Base-by-base conservation (phyloP, 2,329 filamentous ascomycete species). In the Penicillium hesseltinei region DNA sequence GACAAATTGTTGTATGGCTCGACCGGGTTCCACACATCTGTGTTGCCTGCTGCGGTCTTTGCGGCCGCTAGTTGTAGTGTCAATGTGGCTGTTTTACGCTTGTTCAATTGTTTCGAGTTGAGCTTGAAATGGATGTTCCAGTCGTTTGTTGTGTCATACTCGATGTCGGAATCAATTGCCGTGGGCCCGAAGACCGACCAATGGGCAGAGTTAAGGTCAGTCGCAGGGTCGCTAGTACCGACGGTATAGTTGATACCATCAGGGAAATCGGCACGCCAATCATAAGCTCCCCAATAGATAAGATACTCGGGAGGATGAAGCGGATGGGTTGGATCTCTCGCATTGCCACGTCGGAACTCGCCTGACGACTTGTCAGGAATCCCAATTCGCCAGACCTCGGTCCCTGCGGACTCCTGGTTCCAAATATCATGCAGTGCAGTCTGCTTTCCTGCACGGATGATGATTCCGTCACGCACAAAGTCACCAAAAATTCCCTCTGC, bases 141-240 rank as follows among this genome's bases (percentile, higher is more conserved):
- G 69, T 86, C 84, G 67, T 84, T 84, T 0, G 68, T 69, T 5
- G 66, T 69, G n/a, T 66, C 50, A 27, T 64, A 68, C 57, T 71
- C 68, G 27, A 84, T 77, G 51, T 79, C 71, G 23, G 73, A 71
- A 60, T 77, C 77, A 17, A 63, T 63, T 4, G 67, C 61, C 0
- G 66, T 69, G 5, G 66, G 69, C 74, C 84, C 84, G 63, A 85
- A 87, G 9, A 85, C 83, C 56, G 80, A 82, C 86, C 85, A 88
- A 67, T 88, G 86, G 4, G 87, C 81, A 54, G 87, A 87, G 70
- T 88, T 88, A 58, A 86, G 75, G 63, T 85, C 82, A 11, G 72
- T 68, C 0, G 71, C 72, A 19, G 75, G 75, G 27, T 82, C 70
- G 58, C 79, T 81, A 65, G 80, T 70, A 10, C 84, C 84, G 1